Evolutionary conservation across 345 rosid species (phyloP), one percentile per base, ranked within the genome.

Genomic region (Lagerstroemia speciosa): DNA sequence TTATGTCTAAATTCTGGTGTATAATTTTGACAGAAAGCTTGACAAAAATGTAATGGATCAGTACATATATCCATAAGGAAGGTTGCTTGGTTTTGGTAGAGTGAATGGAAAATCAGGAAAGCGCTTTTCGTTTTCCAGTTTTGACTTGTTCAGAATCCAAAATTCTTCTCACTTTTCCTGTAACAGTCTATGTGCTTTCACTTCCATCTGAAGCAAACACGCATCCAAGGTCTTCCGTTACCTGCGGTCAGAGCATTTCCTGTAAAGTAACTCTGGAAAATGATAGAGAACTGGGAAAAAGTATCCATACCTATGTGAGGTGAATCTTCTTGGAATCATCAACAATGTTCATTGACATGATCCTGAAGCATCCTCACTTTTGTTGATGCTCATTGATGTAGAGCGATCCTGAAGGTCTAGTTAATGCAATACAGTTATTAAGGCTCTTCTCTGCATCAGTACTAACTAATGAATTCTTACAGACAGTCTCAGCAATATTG

Each of bases 341-440:
- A 30, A 85, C 85, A 76, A 87, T 87, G 76, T 91, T 83, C 95
- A 89, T 91, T 78, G 89, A 57, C 89, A 91, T 80, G 70, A 91
- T 78, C 82, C 79, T 80, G 69, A 81, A 78, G 71, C 72, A 53
- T 41, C 75, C 64, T 72, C 65, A 82, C 62, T 68, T 68, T 19
- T 78, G 72, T 68, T 65, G 62, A 65, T 73, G 62, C 61, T 77
- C 76, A 69, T 76, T 68, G 69, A 52, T 22, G 24, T 27, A 20
- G 16, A 48, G 69, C 60, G 55, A 71, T 64, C 74, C 76, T 69
- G 79, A 63, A 46, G 72, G 32, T 66, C 68, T 63, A 69, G 64
- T 29, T 52, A 29, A 48, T 33, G 74, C 33, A 65, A 29, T 69
- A 69, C 69, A 69, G 69, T 77, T 80, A 75, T 78, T 69, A 38